phyloP scores from a whole-genome alignment of 208 protist genomes.

The Leishmania turanica region DNA sequence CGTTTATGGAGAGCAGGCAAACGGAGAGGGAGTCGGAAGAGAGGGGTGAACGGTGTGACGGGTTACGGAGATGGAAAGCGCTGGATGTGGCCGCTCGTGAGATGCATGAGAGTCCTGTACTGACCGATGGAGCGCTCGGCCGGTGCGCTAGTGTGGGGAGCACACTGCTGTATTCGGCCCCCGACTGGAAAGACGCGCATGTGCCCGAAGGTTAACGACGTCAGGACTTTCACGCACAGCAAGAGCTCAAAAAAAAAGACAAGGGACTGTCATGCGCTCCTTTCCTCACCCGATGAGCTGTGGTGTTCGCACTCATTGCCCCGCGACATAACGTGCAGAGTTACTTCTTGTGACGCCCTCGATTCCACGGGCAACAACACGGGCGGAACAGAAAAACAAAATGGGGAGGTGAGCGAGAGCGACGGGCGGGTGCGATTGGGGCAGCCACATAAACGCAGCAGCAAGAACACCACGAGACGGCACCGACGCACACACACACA shows the following conservation, averaged over 20 bases:
- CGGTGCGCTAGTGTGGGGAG: not conserved
- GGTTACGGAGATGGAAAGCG: not conserved
- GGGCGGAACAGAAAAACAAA: not conserved
- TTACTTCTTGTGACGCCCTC: not conserved
- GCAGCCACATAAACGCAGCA: not conserved
- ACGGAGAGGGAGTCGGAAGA: constrained; percentile 1
- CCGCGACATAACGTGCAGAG: not conserved
- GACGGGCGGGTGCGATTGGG: not conserved
- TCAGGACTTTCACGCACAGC: not conserved
- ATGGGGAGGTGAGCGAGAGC: not conserved
- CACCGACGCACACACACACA: not conserved
- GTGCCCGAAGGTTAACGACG: not conserved
- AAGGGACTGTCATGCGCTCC: not conserved
- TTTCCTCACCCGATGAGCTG: not conserved
- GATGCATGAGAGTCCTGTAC: not conserved
- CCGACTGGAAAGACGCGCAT: not conserved
- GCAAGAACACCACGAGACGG: not conserved
- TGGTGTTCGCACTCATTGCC: not conserved
- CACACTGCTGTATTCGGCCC: not conserved
- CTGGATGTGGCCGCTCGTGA: not conserved
- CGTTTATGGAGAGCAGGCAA: not conserved
- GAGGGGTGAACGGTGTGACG: not conserved
- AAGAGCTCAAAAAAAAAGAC: not conserved
- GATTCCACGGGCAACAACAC: not conserved
- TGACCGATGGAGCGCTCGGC: not conserved